A percentile compares a stretch with the other conserved stretches of the same genome.
Evolutionary conservation across 2,329 filamentous ascomycete species (phyloP).

Genomic region (Phialocephala subalpina): DNA sequence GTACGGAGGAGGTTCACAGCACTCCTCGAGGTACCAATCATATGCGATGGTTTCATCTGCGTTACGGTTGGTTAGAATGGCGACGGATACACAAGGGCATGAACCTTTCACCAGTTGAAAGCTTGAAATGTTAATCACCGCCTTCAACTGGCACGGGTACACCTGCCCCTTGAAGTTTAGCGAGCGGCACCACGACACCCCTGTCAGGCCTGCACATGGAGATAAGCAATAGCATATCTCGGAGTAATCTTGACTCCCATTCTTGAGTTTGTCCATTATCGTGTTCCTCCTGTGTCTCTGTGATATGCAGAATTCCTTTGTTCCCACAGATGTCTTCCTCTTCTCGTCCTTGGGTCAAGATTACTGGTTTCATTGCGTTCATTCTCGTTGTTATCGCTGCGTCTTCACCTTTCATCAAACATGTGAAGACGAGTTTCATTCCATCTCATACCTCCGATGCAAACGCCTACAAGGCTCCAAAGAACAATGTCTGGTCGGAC

Average conservation of each 20-base stretch:
- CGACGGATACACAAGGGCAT: background rate
- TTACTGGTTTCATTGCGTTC: constrained; percentile 16
- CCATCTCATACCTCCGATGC: background rate
- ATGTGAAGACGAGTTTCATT: constrained; percentile 2
- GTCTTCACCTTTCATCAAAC: constrained; percentile 9
- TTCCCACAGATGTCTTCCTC: background rate
- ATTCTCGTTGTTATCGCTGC: constrained; percentile 13
- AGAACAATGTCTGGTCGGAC: constrained; percentile 26
- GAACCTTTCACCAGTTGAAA: background rate
- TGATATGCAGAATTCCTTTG: background rate
- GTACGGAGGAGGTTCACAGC: background rate
- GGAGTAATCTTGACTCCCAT: constrained; percentile 2
- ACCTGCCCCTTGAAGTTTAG: constrained; percentile 8
- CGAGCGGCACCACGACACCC: background rate
- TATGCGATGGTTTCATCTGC: background rate
- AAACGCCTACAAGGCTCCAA: constrained; percentile 10
- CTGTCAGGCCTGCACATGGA: background rate
- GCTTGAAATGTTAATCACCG: background rate
- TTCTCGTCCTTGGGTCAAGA: background rate
- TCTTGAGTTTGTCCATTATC: background rate
- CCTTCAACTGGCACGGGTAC: background rate
- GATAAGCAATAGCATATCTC: constrained; percentile 6
- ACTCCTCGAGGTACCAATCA: background rate
- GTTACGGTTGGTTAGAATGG: too few species aligned
- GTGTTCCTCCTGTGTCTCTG: background rate